A percentile compares a stretch with the other conserved stretches of the same genome.
Conservation (phyloP, 2,329 filamentous ascomycete species). For the Teratosphaeria gauchensis region DNA sequence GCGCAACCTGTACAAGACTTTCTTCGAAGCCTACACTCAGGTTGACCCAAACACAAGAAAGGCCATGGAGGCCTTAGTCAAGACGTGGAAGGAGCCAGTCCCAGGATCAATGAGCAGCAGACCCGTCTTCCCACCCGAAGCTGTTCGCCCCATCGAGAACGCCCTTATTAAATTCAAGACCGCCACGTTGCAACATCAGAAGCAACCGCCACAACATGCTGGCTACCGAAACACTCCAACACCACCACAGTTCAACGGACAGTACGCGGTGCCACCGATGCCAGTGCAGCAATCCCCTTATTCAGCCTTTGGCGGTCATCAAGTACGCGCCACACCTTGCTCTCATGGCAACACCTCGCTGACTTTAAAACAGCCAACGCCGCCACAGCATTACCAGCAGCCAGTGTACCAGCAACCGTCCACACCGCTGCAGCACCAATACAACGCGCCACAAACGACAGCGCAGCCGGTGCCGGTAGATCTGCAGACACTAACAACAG, state of each 20-base stretch:
- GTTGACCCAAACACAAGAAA: conserved; percentile 74
- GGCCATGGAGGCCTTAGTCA: conserved; percentile 94
- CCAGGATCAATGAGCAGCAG: conserved; percentile 87
- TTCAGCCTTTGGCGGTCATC: conserved; percentile 25
- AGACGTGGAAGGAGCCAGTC: conserved; percentile 95
- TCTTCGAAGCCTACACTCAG: conserved; percentile 91
- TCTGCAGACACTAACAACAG: conserved; percentile 64
- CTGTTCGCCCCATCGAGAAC: conserved; percentile 86
- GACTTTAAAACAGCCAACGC: conserved; percentile 4
- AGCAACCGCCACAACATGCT: conserved; percentile 42
- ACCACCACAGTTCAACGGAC: conserved; percentile 48
- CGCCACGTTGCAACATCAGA: conserved; percentile 51
- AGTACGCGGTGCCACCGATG: conserved; percentile 28
- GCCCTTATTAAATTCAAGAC: conserved; percentile 75
- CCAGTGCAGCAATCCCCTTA: conserved; percentile 26
- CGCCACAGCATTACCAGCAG: conserved; percentile 1
- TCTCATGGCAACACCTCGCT: conserved; percentile 1
- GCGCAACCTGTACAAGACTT: conserved; percentile 82
- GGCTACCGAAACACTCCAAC: conserved; percentile 62
- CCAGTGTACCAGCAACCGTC: conserved; percentile 6
- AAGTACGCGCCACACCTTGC: conserved; percentile 16
- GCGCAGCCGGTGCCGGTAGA: conserved; percentile 3
- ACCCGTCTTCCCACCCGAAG: conserved; percentile 80
- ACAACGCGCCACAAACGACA: neutral
- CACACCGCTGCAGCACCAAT: conserved; percentile 14